These are phyloP conservation scores for Schwanniomyces sp. DNA, from an alignment of 805 yeast genomes.

Conservation along the genomic window DNA sequence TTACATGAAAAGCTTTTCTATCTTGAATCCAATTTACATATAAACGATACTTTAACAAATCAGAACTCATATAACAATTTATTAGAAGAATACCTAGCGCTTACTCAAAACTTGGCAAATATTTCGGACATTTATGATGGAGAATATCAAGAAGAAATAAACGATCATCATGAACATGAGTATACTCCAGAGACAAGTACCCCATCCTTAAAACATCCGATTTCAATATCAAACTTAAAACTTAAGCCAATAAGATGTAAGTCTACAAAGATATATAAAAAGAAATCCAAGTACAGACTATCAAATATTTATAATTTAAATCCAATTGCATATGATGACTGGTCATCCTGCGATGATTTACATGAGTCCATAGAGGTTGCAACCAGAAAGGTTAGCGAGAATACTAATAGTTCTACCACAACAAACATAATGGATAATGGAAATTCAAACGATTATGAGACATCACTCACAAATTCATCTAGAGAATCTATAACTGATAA, in stretches of 20 bases:
- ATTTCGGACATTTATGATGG: slow-evolving; percentile 6
- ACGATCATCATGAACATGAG: background rate
- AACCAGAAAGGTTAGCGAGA: background rate
- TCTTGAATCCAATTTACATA: slow-evolving; percentile 31
- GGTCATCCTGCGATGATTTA: background rate
- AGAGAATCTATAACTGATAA: background rate
- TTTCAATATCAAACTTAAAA: slow-evolving; percentile 35
- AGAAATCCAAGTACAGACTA: slow-evolving; percentile 41
- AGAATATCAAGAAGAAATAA: background rate
- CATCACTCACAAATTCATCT: background rate
- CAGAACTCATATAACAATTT: slow-evolving; percentile 29
- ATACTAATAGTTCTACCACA: background rate
- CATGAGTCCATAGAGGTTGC: background rate
- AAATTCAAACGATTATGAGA: background rate
- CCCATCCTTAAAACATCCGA: slow-evolving; percentile 13
- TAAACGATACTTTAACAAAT: slow-evolving; percentile 33
- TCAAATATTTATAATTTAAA: slow-evolving; percentile 37
- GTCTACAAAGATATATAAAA: slow-evolving; percentile 31
- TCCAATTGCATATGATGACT: slow-evolving; percentile 27
- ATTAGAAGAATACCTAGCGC: slow-evolving; percentile 24
- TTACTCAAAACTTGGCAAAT: slow-evolving; percentile 17
- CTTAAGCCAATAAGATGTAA: slow-evolving; percentile 42
- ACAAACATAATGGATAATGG: slow-evolving; percentile 6
- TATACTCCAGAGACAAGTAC: background rate
- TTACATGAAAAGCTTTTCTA: slow-evolving; percentile 31